Evolutionary conservation across 1,284 basidiomycete species (phyloP).

Genomic region (Dichomitus squalens): DNA sequence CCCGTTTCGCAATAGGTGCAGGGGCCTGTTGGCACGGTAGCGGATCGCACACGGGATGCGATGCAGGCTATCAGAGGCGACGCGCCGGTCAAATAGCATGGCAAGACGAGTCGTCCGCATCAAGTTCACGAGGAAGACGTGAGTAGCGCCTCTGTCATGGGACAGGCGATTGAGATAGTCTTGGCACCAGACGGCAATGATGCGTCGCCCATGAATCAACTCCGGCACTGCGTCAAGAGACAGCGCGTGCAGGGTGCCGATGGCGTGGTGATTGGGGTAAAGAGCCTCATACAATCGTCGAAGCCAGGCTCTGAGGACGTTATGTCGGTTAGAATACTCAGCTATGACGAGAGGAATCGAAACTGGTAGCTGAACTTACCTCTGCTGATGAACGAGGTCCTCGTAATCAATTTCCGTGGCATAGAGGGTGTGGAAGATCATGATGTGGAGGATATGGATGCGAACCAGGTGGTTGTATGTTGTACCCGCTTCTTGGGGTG

Average conservation of each 20-base stretch:
- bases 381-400: conserved; percentile 6
- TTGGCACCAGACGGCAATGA: conserved; percentile 44
- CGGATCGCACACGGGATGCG: conserved; percentile 5
- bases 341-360: too few species aligned
- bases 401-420: conserved; percentile 20
- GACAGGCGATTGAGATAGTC: conserved; percentile 36
- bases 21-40: not conserved
- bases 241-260: conserved; percentile 34
- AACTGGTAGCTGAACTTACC: too few species aligned
- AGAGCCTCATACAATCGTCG: conserved; percentile 28
- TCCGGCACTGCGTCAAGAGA: conserved; percentile 39
- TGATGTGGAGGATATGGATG: conserved; percentile 52
- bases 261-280: conserved; percentile 20
- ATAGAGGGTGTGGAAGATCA: conserved; percentile 42
- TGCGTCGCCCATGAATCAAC: conserved; percentile 34
- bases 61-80: not conserved
- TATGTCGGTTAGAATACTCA: not conserved
- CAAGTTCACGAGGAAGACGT: conserved; percentile 9
- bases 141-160: not conserved
- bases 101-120: conserved; percentile 10
- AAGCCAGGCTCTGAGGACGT: conserved; percentile 24
- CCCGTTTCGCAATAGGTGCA: not conserved
- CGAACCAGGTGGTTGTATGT: conserved; percentile 46
- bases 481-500: conserved; percentile 29
- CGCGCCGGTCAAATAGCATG: conserved; percentile 4